phyloP scores from a whole-genome alignment of 768 basidiomycete species.

The Suillus placidus region DNA sequence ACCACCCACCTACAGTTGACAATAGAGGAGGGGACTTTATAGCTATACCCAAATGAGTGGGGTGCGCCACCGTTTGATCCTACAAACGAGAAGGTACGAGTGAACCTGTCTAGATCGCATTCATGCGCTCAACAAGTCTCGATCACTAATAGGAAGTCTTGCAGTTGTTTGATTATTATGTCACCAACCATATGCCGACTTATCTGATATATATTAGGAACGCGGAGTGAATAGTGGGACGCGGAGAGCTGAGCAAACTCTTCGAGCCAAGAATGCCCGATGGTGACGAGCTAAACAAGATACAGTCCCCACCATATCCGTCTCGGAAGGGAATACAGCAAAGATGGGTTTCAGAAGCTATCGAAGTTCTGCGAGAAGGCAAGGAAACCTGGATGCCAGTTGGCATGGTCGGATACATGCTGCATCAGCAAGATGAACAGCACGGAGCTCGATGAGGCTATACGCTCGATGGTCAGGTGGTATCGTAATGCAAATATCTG shows the following conservation, averaged over 20 bases:
- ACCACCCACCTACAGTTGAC: background rate
- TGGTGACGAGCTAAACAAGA: background rate
- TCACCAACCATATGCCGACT: background rate
- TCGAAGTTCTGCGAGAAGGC: conserved; percentile 10
- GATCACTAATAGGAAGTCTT: background rate
- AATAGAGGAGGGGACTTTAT: background rate
- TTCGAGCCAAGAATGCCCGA: background rate
- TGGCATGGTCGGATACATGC: conserved; percentile 17
- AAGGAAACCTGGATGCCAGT: background rate
- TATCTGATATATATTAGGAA: background rate
- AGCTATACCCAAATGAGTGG: background rate
- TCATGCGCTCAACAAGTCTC: background rate
- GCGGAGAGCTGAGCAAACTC: background rate
- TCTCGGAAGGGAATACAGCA: conserved; percentile 5
- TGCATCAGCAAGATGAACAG: conserved; percentile 18
- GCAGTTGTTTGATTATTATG: background rate
- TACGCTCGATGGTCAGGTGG: conserved; percentile 21
- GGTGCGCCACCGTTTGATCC: background rate
- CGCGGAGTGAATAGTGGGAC: background rate
- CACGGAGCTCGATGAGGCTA: conserved; percentile 18
- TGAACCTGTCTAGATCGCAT: background rate
- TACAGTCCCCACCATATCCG: conserved; percentile 12
- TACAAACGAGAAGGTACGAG: background rate
- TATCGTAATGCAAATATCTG: conserved; percentile 18
- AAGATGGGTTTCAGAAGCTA: background rate